Percentiles rank a stretch among this genome's conserved stretches.
phyloP scores from a whole-genome alignment of 2,329 filamentous ascomycete species.

The Pseudovirgaria hyperparasitica region DNA sequence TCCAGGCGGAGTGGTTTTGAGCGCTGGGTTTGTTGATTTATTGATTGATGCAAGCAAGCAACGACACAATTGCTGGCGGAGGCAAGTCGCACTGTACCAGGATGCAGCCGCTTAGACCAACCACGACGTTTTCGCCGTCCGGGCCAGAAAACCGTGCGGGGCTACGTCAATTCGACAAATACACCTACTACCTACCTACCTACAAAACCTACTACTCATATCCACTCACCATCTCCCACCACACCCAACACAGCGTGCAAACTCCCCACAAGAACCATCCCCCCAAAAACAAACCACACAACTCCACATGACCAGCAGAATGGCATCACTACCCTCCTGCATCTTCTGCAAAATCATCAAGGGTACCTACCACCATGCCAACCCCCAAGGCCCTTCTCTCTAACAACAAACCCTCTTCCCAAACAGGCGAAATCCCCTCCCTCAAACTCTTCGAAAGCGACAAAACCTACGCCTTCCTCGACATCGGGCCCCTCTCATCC shows the following conservation, averaged over 20 bases:
- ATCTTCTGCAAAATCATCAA: slow-evolving; percentile 99
- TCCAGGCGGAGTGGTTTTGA: too few relatives aligned
- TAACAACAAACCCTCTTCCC: slow-evolving; percentile 7
- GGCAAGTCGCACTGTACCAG: too few relatives aligned
- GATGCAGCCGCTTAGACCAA: too few relatives aligned
- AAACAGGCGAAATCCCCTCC: slow-evolving; percentile 78
- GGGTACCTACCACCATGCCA: slow-evolving; percentile 37
- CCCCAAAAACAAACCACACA: too few relatives aligned
- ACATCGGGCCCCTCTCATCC: slow-evolving; percentile 79
- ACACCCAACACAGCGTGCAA: not conserved
- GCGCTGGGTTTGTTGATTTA: too few relatives aligned
- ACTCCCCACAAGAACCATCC: too few relatives aligned
- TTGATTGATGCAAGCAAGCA: too few relatives aligned
- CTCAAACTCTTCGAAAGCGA: slow-evolving; percentile 95
- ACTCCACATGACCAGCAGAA: slow-evolving; percentile 7
- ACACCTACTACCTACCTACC: not conserved
- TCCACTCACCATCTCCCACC: slow-evolving; percentile 2
- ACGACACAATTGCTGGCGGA: too few relatives aligned
- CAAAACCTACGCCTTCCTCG: slow-evolving; percentile 88
- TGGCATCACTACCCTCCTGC: slow-evolving; percentile 47
- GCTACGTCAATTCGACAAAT: too few relatives aligned
- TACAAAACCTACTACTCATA: not conserved
- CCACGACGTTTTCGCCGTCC: too few relatives aligned
- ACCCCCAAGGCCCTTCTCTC: slow-evolving; percentile 3
- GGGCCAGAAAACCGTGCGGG: too few relatives aligned